phyloP scores from a whole-genome alignment of 1,139 yeast genomes.

The Kodamaea anthophila region DNA sequence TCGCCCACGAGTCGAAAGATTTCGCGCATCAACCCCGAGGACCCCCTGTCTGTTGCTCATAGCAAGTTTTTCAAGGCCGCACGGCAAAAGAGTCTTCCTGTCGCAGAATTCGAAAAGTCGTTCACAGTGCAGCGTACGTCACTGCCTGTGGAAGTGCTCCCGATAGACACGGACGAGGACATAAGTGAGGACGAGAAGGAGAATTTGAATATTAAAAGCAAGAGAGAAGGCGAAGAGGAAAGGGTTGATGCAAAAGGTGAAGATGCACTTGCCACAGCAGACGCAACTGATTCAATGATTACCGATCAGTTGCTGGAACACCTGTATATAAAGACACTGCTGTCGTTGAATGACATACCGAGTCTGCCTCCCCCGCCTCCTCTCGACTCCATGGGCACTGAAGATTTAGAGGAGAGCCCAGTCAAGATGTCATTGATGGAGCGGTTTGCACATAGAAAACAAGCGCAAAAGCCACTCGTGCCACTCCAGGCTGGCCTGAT shows the following conservation, averaged over 20 bases:
- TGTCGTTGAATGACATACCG: too few relatives aligned
- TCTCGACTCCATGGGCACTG: too few relatives aligned
- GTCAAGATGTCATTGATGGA: slow-evolving; percentile 21
- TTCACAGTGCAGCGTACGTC: slow-evolving; percentile 6
- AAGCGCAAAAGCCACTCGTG: not conserved
- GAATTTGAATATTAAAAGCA: too few relatives aligned
- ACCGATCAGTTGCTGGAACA: too few relatives aligned
- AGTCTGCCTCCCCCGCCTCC: not conserved
- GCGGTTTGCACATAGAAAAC: slow-evolving; percentile 19
- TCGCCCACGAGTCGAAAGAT: slow-evolving; percentile 27
- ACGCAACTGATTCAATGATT: too few relatives aligned
- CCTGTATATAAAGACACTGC: too few relatives aligned
- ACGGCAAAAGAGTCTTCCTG: slow-evolving; percentile 8
- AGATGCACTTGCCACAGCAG: too few relatives aligned
- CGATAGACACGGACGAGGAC: slow-evolving; percentile 13
- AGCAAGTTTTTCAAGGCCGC: slow-evolving; percentile 17
- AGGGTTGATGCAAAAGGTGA: too few relatives aligned
- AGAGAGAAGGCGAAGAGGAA: too few relatives aligned
- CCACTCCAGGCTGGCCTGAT: slow-evolving; percentile 1
- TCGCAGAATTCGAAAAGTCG: slow-evolving; percentile 6
- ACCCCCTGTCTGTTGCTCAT: slow-evolving; percentile 5
- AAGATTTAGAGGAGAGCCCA: slow-evolving; percentile 46
- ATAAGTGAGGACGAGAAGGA: slow-evolving; percentile 8
- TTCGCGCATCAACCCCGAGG: slow-evolving; percentile 11
- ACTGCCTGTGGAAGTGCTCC: slow-evolving; percentile 4